phyloP scores from a whole-genome alignment of 768 basidiomycete species.

The Rhodotorula sphaerocarpa region DNA sequence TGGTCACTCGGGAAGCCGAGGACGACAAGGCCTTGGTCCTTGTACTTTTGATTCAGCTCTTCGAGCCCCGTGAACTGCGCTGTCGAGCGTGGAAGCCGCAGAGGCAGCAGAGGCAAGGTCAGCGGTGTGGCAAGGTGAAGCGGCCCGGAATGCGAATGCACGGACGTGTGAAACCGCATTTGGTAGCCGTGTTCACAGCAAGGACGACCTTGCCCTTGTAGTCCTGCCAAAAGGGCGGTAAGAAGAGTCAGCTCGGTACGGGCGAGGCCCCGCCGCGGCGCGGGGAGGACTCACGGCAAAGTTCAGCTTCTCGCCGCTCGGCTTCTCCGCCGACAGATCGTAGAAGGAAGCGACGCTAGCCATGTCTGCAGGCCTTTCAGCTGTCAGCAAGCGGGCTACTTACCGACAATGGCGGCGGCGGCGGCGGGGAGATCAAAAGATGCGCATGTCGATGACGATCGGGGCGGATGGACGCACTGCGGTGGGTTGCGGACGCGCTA shows the following conservation, averaged over 20 bases:
- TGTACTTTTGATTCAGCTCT: constrained; percentile 64
- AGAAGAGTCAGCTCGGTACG: neutral
- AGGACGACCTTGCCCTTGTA: constrained; percentile 44
- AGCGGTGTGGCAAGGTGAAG: neutral
- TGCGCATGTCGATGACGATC: too few relatives aligned
- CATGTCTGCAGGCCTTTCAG: constrained; percentile 4
- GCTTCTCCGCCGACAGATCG: constrained; percentile 29
- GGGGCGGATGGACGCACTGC: neutral
- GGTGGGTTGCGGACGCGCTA: too few relatives aligned
- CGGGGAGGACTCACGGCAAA: constrained; percentile 10
- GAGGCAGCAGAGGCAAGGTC: neutral
- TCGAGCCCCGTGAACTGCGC: constrained; percentile 58
- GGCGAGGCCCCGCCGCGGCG: neutral
- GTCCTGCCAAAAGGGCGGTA: neutral
- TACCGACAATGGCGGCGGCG: neutral
- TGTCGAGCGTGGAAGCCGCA: neutral
- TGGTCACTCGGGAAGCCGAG: constrained; percentile 92
- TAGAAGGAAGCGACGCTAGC: constrained; percentile 26
- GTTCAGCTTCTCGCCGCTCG: constrained; percentile 14
- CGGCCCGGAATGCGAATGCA: constrained; percentile 38
- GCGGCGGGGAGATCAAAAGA: too few relatives aligned
- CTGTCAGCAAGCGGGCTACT: neutral
- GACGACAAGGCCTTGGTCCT: constrained; percentile 63
- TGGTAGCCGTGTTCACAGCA: constrained; percentile 45
- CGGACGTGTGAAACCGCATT: constrained; percentile 9